These are phyloP conservation scores for Geoglossum glabrum DNA, from an alignment of 495 filamentous ascomycete genomes.

Conservation along the genomic window DNA sequence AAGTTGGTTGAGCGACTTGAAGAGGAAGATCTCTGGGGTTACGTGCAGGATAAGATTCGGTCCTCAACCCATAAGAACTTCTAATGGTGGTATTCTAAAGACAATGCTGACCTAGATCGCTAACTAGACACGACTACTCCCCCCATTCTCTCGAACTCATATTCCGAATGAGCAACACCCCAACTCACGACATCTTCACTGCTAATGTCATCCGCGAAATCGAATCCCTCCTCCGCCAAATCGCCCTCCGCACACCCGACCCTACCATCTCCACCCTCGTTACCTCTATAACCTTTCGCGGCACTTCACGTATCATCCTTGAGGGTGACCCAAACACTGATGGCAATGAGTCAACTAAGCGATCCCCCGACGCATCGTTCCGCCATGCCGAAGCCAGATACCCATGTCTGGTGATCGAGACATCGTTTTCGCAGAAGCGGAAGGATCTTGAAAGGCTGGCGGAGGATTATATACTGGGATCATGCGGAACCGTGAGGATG, in stretches of 20 bases:
- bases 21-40: background rate
- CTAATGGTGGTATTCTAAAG: background rate
- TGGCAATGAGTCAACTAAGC: background rate
- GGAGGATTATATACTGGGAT: conserved; percentile 17
- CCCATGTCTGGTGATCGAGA: conserved; percentile 20
- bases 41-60: background rate
- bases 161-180: background rate
- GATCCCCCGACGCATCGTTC: conserved; percentile 17
- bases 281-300: background rate
- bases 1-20: background rate
- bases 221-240: background rate
- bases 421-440: conserved; percentile 19
- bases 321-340: background rate
- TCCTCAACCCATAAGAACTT: background rate
- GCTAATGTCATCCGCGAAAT: background rate
- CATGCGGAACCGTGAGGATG: conserved; percentile 13
- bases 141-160: background rate
- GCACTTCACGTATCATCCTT: background rate
- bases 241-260: background rate
- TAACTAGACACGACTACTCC: background rate
- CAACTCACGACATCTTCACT: background rate
- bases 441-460: conserved; percentile 15
- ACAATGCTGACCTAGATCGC: background rate
- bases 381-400: conserved; percentile 11
- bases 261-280: background rate